Evolutionary conservation across 129 eudicot species (phyloP), one percentile per base, ranked within the genome.

Genomic region (Pulicaria dysenterica): DNA sequence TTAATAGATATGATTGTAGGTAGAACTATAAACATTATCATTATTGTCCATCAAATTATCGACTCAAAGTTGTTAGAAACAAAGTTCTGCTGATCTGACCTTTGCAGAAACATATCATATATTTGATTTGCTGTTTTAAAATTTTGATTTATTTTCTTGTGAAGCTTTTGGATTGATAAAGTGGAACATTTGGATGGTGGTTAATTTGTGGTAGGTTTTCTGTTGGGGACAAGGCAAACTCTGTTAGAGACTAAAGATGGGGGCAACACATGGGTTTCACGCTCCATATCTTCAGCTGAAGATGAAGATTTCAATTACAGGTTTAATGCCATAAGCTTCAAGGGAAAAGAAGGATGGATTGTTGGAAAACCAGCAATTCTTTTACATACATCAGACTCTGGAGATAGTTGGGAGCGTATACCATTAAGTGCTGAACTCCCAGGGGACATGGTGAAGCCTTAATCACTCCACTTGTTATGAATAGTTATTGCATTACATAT

Each of bases 271-370:
- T 95, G 99, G 99, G 87, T 65, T 16, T 88, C 89, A 8, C 96
- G 97, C 57, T 86, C 97, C 8, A 89, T 92, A 83, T 65, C 90
- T 38, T 86, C 97, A 43, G 97, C 97, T 41, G 97, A 92, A 83
- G 97, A 92, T 57, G 97, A 92, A 77, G 97, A 92, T 79, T 92
- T 92, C 56, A 92, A 92, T 60, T 92, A 92, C 77, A 89, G 99
- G 67, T 95, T 95, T 70, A 95, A 95, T 53, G 88, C 90, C 74
- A 91, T 95, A 67, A 95, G 92, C 73, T 95, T 95, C 70, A 80
- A 78, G 76, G 99, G 99, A 3, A 95, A 91, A 70, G 99, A 95
- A 69, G 99, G 99, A 2, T 95, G 99, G 99, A 95, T 95, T 84
- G 81, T 95, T 41, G 99, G 99, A 43, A 95, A 95, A 70, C 99